phyloP scores from a whole-genome alignment of 1,139 yeast genomes.

The Nakaseomyces delphensis region DNA sequence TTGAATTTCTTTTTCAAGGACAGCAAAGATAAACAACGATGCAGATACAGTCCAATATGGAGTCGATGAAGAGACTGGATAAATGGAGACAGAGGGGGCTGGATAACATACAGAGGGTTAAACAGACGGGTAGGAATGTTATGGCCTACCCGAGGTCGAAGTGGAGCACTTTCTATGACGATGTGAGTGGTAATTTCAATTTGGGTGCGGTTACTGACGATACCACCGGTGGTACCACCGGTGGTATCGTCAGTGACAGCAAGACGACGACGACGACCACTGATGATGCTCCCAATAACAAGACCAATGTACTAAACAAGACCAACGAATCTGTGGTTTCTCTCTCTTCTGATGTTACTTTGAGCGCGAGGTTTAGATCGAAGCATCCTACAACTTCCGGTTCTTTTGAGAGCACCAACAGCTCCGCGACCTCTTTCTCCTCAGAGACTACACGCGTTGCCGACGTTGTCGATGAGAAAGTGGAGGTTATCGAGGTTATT shows the following conservation, averaged over 20 bases:
- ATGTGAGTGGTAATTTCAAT: too few relatives aligned
- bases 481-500: neutral
- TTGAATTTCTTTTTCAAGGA: too few relatives aligned
- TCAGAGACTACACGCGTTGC: conserved; percentile 4
- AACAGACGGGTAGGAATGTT: conserved; percentile 12
- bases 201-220: too few relatives aligned
- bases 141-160: neutral
- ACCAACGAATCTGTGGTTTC: neutral
- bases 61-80: conserved; percentile 6
- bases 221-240: too few relatives aligned
- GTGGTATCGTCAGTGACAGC: too few relatives aligned
- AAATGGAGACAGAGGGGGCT: conserved; percentile 14
- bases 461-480: neutral
- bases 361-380: neutral
- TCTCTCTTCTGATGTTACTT: conserved; percentile 6
- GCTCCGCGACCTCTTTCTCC: neutral
- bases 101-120: conserved; percentile 13
- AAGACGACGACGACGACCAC: neutral
- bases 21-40: neutral
- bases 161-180: neutral
- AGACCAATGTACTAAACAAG: too few relatives aligned
- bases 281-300: neutral
- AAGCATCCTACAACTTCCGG: too few relatives aligned
- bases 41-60: neutral
- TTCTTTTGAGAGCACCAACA: neutral